Percentiles rank a stretch among this genome's conserved stretches.
Evolutionary conservation across 2,329 filamentous ascomycete genomes (phyloP).

Genomic region (Diaporthe destruens): DNA sequence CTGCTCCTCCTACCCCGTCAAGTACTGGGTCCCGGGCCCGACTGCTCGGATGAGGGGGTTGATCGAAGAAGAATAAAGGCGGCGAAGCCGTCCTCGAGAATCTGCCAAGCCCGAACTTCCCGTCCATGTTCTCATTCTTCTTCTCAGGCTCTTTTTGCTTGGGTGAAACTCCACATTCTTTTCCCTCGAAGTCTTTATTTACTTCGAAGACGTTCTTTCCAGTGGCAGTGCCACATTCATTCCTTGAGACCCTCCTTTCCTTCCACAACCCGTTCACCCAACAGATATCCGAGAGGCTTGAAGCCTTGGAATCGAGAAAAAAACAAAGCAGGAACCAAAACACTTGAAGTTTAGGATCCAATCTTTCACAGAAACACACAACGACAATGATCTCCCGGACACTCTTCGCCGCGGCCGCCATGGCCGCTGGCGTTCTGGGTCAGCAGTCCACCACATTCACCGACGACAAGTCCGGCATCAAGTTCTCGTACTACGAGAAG

Average conservation of each 20-base stretch:
- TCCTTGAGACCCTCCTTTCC: slow-evolving; percentile 30
- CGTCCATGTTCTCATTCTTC: slow-evolving; percentile 31
- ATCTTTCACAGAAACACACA: slow-evolving; percentile 4
- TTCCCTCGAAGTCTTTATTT: slow-evolving; percentile 41
- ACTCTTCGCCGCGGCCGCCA: slow-evolving; percentile 38
- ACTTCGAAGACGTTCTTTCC: slow-evolving; percentile 40
- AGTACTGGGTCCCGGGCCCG: slow-evolving; percentile 21
- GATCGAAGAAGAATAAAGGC: slow-evolving; percentile 28
- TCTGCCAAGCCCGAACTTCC: neutral
- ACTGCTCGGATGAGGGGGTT: slow-evolving; percentile 22
- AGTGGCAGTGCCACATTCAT: slow-evolving; percentile 41
- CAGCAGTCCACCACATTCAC: slow-evolving; percentile 38
- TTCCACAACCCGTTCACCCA: slow-evolving; percentile 24
- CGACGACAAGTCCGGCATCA: slow-evolving; percentile 37
- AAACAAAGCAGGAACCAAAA: slow-evolving; percentile 4
- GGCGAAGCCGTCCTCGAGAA: neutral
- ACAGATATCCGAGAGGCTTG: slow-evolving; percentile 29
- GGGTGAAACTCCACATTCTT: slow-evolving; percentile 41
- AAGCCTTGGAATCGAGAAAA: slow-evolving; percentile 23
- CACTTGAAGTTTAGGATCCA: neutral
- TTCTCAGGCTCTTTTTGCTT: slow-evolving; percentile 39
- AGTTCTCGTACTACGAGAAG: slow-evolving; percentile 41
- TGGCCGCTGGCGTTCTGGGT: slow-evolving; percentile 39
- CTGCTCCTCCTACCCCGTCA: slow-evolving; percentile 2
- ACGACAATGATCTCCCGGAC: slow-evolving; percentile 26